These are phyloP conservation scores for Russula emetica DNA, from an alignment of 768 basidiomycete genomes.

Conservation along the genomic window DNA sequence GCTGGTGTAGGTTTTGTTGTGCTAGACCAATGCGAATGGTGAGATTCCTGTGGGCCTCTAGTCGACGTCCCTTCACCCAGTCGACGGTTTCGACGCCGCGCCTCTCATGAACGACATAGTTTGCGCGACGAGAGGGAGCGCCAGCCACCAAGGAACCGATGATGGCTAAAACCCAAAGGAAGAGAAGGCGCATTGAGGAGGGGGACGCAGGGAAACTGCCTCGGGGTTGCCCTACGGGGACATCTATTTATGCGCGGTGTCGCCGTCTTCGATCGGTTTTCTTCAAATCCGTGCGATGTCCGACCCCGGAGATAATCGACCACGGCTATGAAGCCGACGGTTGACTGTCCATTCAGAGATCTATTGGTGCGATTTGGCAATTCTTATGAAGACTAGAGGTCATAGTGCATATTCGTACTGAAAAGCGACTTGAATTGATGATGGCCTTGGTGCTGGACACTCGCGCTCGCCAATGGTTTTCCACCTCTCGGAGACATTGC, in stretches of 20 bases:
- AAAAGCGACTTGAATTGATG: too few species aligned
- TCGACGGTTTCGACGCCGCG: constrained; percentile 35
- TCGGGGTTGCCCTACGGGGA: not conserved
- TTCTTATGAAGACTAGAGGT: too few species aligned
- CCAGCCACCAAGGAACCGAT: constrained; percentile 27
- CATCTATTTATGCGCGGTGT: not conserved
- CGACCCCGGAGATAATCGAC: too few species aligned
- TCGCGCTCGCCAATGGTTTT: too few species aligned
- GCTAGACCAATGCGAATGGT: constrained; percentile 46
- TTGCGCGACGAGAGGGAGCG: constrained; percentile 20
- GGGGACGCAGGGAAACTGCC: not conserved
- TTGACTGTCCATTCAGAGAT: too few species aligned
- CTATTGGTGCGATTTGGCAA: too few species aligned
- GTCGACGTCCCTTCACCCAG: constrained; percentile 36
- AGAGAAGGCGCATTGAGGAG: constrained; percentile 12
- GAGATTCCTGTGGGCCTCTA: constrained; percentile 34
- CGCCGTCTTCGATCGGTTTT: not conserved
- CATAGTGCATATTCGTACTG: too few species aligned
- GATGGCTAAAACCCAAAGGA: constrained; percentile 22
- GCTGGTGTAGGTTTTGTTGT: constrained; percentile 40
- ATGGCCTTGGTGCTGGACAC: too few species aligned
- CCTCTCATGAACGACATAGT: constrained; percentile 39
- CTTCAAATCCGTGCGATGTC: too few species aligned
- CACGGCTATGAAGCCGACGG: too few species aligned
- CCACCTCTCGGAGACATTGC: too few species aligned